These are phyloP conservation scores for Ceratobasidium sp. DNA, from an alignment of 1,284 basidiomycete species.

Conservation along the genomic window DNA sequence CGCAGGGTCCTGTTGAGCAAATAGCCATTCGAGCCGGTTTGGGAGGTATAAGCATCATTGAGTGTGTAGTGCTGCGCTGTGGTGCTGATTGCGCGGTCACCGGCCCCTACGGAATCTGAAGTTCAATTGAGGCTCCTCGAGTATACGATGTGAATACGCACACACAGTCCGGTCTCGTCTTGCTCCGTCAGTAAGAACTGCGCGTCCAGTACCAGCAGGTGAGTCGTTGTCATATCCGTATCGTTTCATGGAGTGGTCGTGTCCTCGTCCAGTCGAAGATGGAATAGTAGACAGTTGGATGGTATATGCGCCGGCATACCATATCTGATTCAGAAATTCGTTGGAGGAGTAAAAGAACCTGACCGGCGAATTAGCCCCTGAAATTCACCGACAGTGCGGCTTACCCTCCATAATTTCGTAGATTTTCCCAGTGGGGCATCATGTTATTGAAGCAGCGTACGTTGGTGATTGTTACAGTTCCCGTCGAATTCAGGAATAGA, in stretches of 20 bases:
- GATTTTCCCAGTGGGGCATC: conserved; percentile 34
- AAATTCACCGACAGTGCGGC: background rate
- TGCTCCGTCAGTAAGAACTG: conserved; percentile 28
- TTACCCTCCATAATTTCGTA: conserved; percentile 34
- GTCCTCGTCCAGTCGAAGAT: conserved; percentile 23
- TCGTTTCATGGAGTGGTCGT: conserved; percentile 32
- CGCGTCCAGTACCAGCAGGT: conserved; percentile 19
- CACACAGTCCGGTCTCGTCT: conserved; percentile 28
- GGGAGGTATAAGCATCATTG: conserved; percentile 26
- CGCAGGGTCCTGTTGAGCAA: conserved; percentile 23
- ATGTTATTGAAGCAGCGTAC: conserved; percentile 36
- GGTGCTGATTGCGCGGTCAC: conserved; percentile 35
- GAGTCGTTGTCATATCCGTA: conserved; percentile 27
- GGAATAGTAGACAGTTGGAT: conserved; percentile 35
- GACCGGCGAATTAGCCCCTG: background rate
- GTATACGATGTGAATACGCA: background rate
- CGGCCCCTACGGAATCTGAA: conserved; percentile 13
- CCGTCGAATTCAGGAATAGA: conserved; percentile 25
- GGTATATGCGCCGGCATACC: conserved; percentile 33
- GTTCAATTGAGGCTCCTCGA: background rate
- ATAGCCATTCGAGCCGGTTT: conserved; percentile 33
- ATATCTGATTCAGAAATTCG: conserved; percentile 30
- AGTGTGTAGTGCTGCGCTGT: conserved; percentile 33
- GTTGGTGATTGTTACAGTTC: conserved; percentile 25
- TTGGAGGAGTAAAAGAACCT: conserved; percentile 33